Base-by-base conservation (phyloP, 495 filamentous ascomycete species). In the Cercophora samala region DNA sequence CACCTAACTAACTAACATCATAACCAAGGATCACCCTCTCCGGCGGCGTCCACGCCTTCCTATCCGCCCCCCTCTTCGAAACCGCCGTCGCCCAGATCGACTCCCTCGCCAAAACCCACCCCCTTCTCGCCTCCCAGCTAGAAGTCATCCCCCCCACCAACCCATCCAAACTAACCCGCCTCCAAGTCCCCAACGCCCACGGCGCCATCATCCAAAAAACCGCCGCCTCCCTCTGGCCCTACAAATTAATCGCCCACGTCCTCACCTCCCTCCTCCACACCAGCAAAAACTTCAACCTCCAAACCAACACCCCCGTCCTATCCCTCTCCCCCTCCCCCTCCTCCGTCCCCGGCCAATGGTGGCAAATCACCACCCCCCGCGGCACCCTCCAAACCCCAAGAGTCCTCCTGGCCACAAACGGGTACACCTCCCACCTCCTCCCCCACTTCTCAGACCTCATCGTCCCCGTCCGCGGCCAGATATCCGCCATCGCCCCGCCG, bases 401-500 rank as follows among this genome's bases (percentile, higher is more conserved):
- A 62, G 83, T 96, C 22, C 81, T 96, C 6, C 84, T 96, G 53
- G 88, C 89, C 11, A 93, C 91, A 0, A 96, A 97, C 68, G 93
- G 79, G 3, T 91, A 93, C 67, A 92, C 90, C 0, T 87, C 87
- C 0, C 83, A 90, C 67, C 81, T 96, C 3, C 80, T 96, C 11
- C 91, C 90, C 0, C 73, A 76, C 0, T 88, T 96, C 64, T 74
- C 79, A 24, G 89, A 89, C 64, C 79, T 91, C 17, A 88, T 96
- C 65, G 89, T 92, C 32, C 93, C 93, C 0, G 88, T 92, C 0
- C 81, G 90, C 19, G 90, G 90, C 1, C 87, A 91, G 61, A 88
- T 95, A 81, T 87, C 85, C 25, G 87, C 90, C 0, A 84, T 95
- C 13, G 68, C 84, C 0, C 89, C 91, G 1, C 79, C 9, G 66